Evolutionary conservation across 441 rosid genomes (phyloP).

Genomic region (Kokia cookei): DNA sequence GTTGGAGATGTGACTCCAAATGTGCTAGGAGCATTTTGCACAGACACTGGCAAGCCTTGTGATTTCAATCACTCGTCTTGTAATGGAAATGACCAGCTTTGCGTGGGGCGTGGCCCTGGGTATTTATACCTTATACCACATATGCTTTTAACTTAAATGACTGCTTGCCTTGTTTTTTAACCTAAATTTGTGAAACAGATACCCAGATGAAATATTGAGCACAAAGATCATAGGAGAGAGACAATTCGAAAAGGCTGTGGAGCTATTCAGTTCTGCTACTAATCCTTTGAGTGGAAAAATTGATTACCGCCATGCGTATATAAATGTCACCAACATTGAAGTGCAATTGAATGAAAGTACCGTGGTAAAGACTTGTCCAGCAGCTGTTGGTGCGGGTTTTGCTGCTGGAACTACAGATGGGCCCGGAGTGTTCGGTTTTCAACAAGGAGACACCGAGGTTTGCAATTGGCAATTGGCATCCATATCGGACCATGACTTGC

Average conservation of each 20-base stretch:
- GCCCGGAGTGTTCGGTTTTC: constrained; percentile 50
- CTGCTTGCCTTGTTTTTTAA: background rate
- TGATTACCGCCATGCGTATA: constrained; percentile 38
- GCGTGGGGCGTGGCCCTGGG: constrained; percentile 65
- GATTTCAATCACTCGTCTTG: constrained; percentile 60
- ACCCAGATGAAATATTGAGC: constrained; percentile 50
- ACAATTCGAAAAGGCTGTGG: constrained; percentile 36
- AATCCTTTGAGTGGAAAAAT: constrained; percentile 32
- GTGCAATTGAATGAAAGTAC: constrained; percentile 31
- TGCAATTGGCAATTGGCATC: background rate
- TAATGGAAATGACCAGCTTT: constrained; percentile 42
- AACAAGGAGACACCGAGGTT: constrained; percentile 56
- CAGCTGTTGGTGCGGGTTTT: constrained; percentile 51
- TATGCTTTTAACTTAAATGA: background rate
- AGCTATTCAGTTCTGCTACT: constrained; percentile 34
- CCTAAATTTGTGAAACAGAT: constrained; percentile 18
- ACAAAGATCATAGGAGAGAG: constrained; percentile 47
- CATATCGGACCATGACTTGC: background rate
- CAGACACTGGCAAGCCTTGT: constrained; percentile 37
- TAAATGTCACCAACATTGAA: constrained; percentile 40
- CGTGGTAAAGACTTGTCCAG: constrained; percentile 41
- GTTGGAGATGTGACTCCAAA: constrained; percentile 58
- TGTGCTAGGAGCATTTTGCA: constrained; percentile 56
- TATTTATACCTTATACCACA: constrained; percentile 1
- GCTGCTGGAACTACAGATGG: constrained; percentile 67